Percentiles rank a stretch among this genome's conserved stretches.
Evolutionary conservation across 1,139 yeast genomes (phyloP).

Genomic region (Scheffersomyces stambukii): DNA sequence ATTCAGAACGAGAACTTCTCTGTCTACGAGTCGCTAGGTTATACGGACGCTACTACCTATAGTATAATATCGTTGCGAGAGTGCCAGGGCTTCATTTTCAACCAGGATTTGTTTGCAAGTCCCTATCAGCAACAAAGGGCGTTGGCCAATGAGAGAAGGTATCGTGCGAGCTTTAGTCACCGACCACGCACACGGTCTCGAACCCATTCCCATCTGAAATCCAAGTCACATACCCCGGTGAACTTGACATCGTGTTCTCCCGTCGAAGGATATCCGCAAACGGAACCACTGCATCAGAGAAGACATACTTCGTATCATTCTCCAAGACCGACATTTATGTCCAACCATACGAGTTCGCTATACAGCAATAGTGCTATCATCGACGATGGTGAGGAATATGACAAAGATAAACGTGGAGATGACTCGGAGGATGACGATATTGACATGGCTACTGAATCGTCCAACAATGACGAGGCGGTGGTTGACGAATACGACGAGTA

Average conservation of each 20-base stretch:
- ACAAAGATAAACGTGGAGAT: slow-evolving; percentile 5
- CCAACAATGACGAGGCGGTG: slow-evolving; percentile 12
- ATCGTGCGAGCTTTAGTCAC: slow-evolving; percentile 14
- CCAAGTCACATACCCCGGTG: no score
- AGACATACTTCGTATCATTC: slow-evolving; percentile 34
- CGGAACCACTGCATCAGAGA: slow-evolving; percentile 11
- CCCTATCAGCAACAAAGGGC: slow-evolving; percentile 59
- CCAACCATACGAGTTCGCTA: slow-evolving; percentile 8
- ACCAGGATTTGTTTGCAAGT: slow-evolving; percentile 68
- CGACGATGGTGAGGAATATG: slow-evolving; percentile 9
- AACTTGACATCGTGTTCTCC: no score
- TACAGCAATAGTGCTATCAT: slow-evolving; percentile 4
- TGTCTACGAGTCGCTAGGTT: slow-evolving; percentile 47
- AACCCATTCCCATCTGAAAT: no score
- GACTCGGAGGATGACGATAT: slow-evolving; percentile 10
- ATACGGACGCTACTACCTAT: slow-evolving; percentile 26
- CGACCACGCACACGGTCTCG: no score
- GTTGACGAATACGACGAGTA: slow-evolving; percentile 14
- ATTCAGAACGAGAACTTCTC: slow-evolving; percentile 55
- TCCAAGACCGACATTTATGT: slow-evolving; percentile 21
- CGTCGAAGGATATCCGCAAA: not conserved
- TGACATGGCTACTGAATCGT: slow-evolving; percentile 2
- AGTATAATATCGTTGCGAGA: slow-evolving; percentile 51
- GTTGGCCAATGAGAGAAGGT: slow-evolving; percentile 33
- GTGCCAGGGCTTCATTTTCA: slow-evolving; percentile 71